These are phyloP conservation scores for Penicillium chermesinum DNA, from an alignment of 495 filamentous ascomycete genomes.

Conservation along the genomic window DNA sequence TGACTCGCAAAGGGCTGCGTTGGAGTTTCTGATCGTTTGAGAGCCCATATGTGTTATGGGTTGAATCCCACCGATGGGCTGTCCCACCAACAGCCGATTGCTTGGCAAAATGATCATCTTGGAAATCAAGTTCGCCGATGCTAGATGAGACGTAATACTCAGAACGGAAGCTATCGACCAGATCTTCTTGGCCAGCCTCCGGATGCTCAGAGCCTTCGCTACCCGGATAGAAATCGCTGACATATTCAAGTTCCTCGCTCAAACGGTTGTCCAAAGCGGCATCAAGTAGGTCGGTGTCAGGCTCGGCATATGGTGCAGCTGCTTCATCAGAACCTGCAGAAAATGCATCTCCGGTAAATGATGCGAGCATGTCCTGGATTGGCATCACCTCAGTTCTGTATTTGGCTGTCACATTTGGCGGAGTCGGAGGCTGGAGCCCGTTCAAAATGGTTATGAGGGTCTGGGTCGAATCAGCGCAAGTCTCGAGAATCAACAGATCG, in stretches of 20 bases:
- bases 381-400: slow-evolving; percentile 86
- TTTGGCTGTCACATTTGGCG: slow-evolving; percentile 72
- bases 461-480: slow-evolving; percentile 95
- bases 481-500: slow-evolving; percentile 84
- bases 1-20: slow-evolving; percentile 68
- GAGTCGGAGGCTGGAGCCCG: slow-evolving; percentile 74
- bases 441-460: slow-evolving; percentile 79
- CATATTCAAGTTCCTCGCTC: slow-evolving; percentile 55
- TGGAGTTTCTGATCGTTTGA: slow-evolving; percentile 57
- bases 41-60: slow-evolving; percentile 64
- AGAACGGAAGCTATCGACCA: slow-evolving; percentile 60
- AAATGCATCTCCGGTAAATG: slow-evolving; percentile 82
- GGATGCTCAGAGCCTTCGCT: slow-evolving; percentile 28
- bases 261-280: slow-evolving; percentile 24
- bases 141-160: slow-evolving; percentile 49
- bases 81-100: slow-evolving; percentile 57
- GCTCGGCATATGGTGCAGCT: slow-evolving; percentile 9
- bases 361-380: slow-evolving; percentile 81
- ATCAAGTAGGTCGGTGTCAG: slow-evolving; percentile 13
- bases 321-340: slow-evolving; percentile 27
- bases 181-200: slow-evolving; percentile 41
- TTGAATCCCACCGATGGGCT: slow-evolving; percentile 73
- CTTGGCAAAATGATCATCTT: slow-evolving; percentile 75
- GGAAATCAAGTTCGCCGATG: slow-evolving; percentile 56
- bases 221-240: slow-evolving; percentile 58